Evolutionary conservation across 2,329 filamentous ascomycete species (phyloP), one percentile per base, ranked within the genome.

Genomic region (Beauveria australis): DNA sequence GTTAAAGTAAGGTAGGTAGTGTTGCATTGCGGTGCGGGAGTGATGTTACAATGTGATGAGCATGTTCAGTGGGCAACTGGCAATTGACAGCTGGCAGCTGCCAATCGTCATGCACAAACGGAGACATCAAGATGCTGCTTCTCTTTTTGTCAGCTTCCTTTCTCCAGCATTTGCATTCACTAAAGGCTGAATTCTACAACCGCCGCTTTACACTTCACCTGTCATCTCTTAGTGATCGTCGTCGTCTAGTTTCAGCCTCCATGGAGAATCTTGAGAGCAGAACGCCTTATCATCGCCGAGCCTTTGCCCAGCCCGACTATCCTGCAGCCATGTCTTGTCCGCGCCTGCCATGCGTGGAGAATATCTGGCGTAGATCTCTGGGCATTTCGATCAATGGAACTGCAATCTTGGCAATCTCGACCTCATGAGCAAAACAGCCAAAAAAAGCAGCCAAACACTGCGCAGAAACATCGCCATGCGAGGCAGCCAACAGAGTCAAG

Each of bases 351-450:
- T 12, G 4, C 56, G 56, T 59, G 56, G 56, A 46, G 56, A 37
- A 57, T 22, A 59, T 59, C 47, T 59, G 10, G 48, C 48, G 52
- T 49, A 22, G 48, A 59, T 59, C 56, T 52, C 48, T 59, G 37
- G 56, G 56, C 56, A 40, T 59, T 53, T 33, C 56, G 48, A 59
- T 44, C 18, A 52, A 43, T 53, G 14, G 37, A 28, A 46, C 19
- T 33, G 12, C 12, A 6, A 14, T 26, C 56, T 59, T 59, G 56
- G 56, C 56, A 46, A 37, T 47, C 10, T 26, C 40, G 19, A 49
- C 26, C 5, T 57, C 28, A 47, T 43, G 24, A 30, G 8, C n/a
- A 53, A 52, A 46, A 8, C 14, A n/a, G 7, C 19, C 28, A 41
- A 24, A 22, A 22, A 22, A 37, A 55, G 2, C 28, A 47, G n/a